Conservation (phyloP, 1,284 basidiomycete species). For the Ustilago esculenta region DNA sequence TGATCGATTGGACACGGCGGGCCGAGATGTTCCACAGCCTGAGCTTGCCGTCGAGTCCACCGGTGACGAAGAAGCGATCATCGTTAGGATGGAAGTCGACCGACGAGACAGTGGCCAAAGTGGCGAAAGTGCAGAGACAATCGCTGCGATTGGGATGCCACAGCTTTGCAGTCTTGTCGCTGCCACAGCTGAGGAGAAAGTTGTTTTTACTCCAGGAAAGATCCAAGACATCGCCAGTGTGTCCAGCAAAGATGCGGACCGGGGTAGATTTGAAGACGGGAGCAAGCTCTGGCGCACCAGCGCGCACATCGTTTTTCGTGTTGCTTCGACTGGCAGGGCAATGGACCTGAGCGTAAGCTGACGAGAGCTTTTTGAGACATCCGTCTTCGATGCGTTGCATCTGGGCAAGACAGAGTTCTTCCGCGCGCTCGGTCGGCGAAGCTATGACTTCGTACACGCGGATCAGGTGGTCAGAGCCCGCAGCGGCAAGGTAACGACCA, state of each 20-base stretch:
- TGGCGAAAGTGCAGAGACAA: constrained; percentile 67
- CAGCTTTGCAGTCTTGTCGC: constrained; percentile 68
- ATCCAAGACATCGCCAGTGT: constrained; percentile 67
- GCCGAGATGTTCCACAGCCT: constrained; percentile 66
- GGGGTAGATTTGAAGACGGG: constrained; percentile 57
- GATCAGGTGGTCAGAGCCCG: constrained; percentile 66
- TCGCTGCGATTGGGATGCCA: constrained; percentile 67
- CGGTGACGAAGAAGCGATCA: constrained; percentile 68
- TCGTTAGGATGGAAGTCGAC: constrained; percentile 66
- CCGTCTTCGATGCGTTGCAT: constrained; percentile 2
- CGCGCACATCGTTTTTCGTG: background rate
- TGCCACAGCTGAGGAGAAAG: constrained; percentile 67
- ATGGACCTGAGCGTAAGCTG: background rate
- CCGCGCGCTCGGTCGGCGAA: constrained; percentile 26
- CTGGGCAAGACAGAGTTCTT: constrained; percentile 30
- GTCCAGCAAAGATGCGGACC: constrained; percentile 62
- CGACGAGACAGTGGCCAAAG: constrained; percentile 67
- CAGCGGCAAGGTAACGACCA: constrained; percentile 66
- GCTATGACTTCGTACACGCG: constrained; percentile 57
- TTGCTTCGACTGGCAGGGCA: background rate
- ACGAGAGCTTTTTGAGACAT: constrained; percentile 1
- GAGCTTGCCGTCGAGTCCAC: constrained; percentile 67
- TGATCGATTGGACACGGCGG: constrained; percentile 41
- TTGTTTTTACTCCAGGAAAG: constrained; percentile 69
- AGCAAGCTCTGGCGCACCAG: constrained; percentile 6